Evolutionary conservation across 768 basidiomycete species (phyloP), one percentile per base, ranked within the genome.

Genomic region (Lactifluus subvellereus): DNA sequence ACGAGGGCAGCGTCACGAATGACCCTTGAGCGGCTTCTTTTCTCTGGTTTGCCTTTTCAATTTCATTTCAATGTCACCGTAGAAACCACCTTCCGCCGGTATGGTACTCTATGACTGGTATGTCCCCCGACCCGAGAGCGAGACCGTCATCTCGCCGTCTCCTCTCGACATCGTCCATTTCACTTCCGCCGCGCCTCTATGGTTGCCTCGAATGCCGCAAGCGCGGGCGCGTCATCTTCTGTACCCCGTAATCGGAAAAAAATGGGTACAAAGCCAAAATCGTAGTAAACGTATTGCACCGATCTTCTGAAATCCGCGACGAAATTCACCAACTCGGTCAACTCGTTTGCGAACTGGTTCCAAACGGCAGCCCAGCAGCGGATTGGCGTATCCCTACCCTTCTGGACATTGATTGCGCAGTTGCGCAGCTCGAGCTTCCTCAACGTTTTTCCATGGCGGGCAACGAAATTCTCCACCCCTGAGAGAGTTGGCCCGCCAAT

Each of bases 201-300:
- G 6, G 27, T 22, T 14, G 27, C 27, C 48, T 49, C n/a, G n/a
- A 49, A 49, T 49, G 48, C 58, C 57, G 30, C 64, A 65, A 66
- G 67, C 63, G 69, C 50, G 66, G 61, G 67, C 60, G 65, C 60
- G 47, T 62, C 42, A 66, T 49, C 57, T 56, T 66, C 22, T 48
- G 51, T 68, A 49, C 27, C 48, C n/a, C 48, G 20, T 30, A 22
- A 20, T 49, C 20, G 7, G 6, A 20, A 14, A 30, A 49, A 13
- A 27, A 27, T 27, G 13, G n/a, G 27, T 49, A 20, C 20, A 49
- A 7, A 30, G 27, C 20, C 53, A 62, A 57, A 59, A 48, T 59
- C 45, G 66, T 65, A 66, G 58, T 51, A 52, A 54, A 49, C 56
- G 57, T 66, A 60, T 67, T 66, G 64, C 64, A 49, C 65, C 60